These are phyloP conservation scores for Fusarium miscanthi DNA, from an alignment of 2,329 filamentous ascomycete species.

Conservation along the genomic window DNA sequence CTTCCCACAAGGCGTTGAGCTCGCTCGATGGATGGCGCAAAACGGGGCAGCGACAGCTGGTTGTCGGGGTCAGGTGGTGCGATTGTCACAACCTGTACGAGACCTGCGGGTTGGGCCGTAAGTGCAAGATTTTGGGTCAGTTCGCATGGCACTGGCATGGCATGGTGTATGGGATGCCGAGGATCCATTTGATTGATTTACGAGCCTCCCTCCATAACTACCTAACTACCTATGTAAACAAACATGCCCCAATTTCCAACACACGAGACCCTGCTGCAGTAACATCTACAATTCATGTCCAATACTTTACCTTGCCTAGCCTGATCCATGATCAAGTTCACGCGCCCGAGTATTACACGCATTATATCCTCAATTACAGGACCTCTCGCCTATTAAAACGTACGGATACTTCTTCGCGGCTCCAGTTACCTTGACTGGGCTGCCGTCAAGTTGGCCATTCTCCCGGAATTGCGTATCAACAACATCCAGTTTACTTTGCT, in stretches of 20 bases:
- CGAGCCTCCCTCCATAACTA: constrained; percentile 21
- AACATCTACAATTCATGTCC: constrained; percentile 20
- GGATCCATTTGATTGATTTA: constrained; percentile 21
- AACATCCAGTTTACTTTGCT: constrained; percentile 26
- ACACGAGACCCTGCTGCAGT: constrained; percentile 18
- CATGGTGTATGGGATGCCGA: constrained; percentile 31
- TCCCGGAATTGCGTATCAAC: constrained; percentile 15
- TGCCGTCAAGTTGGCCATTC: neutral
- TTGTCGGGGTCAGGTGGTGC: constrained; percentile 42
- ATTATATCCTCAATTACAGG: constrained; percentile 17
- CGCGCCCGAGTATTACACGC: constrained; percentile 17
- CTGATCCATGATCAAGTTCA: constrained; percentile 21
- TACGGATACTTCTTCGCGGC: constrained; percentile 1
- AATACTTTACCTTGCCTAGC: neutral
- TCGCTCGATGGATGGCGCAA: constrained; percentile 21
- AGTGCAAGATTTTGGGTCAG: constrained; percentile 27
- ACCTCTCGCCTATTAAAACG: neutral
- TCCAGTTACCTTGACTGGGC: constrained; percentile 7
- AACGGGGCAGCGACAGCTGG: constrained; percentile 40
- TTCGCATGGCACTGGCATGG: constrained; percentile 34
- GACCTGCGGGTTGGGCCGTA: constrained; percentile 33
- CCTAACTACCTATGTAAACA: constrained; percentile 36
- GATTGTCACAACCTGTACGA: constrained; percentile 36
- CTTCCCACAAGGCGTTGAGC: constrained; percentile 32
- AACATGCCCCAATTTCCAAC: constrained; percentile 26